phyloP scores from a whole-genome alignment of 2,329 filamentous ascomycete species.

The Claviceps purpurea region DNA sequence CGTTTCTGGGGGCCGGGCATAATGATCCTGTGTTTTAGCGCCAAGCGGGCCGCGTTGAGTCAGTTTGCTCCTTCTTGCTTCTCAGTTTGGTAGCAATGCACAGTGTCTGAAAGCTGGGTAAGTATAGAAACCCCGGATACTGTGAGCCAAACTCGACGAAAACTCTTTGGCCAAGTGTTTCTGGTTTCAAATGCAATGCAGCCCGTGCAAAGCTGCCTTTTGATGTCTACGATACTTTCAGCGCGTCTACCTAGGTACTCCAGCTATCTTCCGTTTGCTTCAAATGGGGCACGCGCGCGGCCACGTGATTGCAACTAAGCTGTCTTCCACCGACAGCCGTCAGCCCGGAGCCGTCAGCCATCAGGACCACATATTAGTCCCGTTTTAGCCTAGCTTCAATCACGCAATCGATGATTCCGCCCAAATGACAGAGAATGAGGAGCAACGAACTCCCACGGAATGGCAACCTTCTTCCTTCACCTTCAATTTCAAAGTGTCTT shows the following conservation, averaged over 20 bases:
- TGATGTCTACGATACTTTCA: no score
- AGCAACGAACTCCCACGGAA: constrained; percentile 8
- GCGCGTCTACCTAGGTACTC: no score
- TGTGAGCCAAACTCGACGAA: not conserved
- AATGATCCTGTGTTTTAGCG: not conserved
- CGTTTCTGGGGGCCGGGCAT: constrained; percentile 21
- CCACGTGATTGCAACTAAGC: not conserved
- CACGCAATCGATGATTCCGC: constrained; percentile 19
- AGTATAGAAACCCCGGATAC: not conserved
- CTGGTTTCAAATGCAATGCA: not conserved
- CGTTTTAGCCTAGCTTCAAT: constrained; percentile 16
- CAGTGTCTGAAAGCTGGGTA: not conserved
- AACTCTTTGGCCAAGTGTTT: not conserved
- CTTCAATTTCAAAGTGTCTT: constrained; percentile 8
- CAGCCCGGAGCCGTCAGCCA: not conserved
- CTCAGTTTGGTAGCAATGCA: not conserved
- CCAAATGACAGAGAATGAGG: constrained; percentile 8
- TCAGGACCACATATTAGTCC: constrained; percentile 1
- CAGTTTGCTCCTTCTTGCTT: not conserved
- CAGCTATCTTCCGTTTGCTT: no score
- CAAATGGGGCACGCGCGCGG: not conserved
- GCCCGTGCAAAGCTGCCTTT: not conserved
- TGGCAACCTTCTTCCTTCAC: constrained; percentile 7
- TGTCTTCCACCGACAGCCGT: not conserved
- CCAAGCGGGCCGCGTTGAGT: not conserved